These are phyloP conservation scores for Paraphoma chrysanthemicola DNA, from an alignment of 2,329 filamentous ascomycete genomes.

Conservation along the genomic window DNA sequence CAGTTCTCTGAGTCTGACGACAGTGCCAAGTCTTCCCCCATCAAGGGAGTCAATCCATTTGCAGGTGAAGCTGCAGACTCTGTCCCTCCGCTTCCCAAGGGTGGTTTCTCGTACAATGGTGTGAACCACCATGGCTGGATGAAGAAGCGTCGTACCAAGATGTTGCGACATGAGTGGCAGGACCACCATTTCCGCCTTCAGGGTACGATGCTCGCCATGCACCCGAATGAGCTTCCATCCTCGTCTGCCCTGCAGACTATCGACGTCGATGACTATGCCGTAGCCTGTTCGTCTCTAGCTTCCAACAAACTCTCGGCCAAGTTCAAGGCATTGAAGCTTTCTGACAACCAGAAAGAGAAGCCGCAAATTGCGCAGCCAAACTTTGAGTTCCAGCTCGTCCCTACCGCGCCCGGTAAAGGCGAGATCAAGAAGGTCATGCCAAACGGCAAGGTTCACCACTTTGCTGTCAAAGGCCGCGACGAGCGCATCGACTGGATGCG, in stretches of 20 bases:
- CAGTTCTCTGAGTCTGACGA: constrained; percentile 43
- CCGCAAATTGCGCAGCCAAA: constrained; percentile 64
- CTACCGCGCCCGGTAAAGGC: constrained; percentile 62
- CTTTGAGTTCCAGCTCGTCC: constrained; percentile 86
- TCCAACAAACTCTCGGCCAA: constrained; percentile 85
- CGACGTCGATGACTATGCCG: constrained; percentile 87
- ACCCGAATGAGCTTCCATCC: constrained; percentile 59
- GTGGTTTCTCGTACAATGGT: constrained; percentile 52
- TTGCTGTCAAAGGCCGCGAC: constrained; percentile 85
- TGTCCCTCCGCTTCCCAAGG: constrained; percentile 43
- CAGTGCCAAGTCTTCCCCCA: constrained; percentile 42
- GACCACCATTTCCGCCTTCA: constrained; percentile 89
- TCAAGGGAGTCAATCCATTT: constrained; percentile 33
- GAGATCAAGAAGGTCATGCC: constrained; percentile 45
- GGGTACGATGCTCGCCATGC: constrained; percentile 68
- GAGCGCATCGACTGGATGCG: constrained; percentile 98
- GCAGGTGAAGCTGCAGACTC: constrained; percentile 25
- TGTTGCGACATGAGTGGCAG: constrained; percentile 92
- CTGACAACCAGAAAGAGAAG: constrained; percentile 60
- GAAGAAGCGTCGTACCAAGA: constrained; percentile 89
- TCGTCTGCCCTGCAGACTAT: constrained; percentile 79
- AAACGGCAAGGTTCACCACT: constrained; percentile 84
- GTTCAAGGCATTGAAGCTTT: constrained; percentile 76
- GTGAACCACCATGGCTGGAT: constrained; percentile 83
- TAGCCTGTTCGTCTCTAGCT: constrained; percentile 79